Evolutionary conservation across 2,329 filamentous ascomycete genomes (phyloP), one percentile per base, ranked within the genome.

Genomic region (Pseudogymnoascus verrucosus): DNA sequence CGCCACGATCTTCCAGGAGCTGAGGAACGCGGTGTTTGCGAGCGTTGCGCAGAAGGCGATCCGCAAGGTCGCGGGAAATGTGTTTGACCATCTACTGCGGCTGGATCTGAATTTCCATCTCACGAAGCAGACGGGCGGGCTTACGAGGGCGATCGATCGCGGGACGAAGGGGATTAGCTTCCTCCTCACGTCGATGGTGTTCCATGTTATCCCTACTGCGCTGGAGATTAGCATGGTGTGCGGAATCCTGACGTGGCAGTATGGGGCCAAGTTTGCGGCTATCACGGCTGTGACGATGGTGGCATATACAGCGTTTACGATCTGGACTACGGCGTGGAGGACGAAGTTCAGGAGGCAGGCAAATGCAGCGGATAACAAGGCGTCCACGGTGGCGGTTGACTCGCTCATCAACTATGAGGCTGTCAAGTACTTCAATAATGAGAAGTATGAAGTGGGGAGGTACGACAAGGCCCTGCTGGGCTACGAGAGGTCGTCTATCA

Each of bases 361-460:
- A 40, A 99, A 99, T 74, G 91, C 92, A 5, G 96, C 95, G 0
- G 96, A 99, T 71, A 99, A 98, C 76, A 91, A 88, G 73, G 95
- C 91, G 0, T 96, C 93, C 0, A 98, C 93, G 0, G 91, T 98
- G 6, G 93, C 93, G 0, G 93, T 98, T 1, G 95, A 99, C 77
- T 96, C 93, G 0, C 79, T 99, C 61, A 96, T 99, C 80, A 99
- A 99, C 78, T 99, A 97, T 72, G 95, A 99, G 76, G 93, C 96
- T 12, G 95, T 99, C 73, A 99, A 99, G 77, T 96, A 98, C 78
- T 99, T 98, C 79, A 99, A 99, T 79, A 99, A 99, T 72, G 96
- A 99, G 73, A 91, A 89, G 68, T 98, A 92, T 68, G 95, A 99
- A 78, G 91, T 96, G 47, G 83, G 84, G 34, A 86, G 95, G 44